Conservation (phyloP, 495 filamentous ascomycete genomes). For the Baudoinia panamericana region DNA sequence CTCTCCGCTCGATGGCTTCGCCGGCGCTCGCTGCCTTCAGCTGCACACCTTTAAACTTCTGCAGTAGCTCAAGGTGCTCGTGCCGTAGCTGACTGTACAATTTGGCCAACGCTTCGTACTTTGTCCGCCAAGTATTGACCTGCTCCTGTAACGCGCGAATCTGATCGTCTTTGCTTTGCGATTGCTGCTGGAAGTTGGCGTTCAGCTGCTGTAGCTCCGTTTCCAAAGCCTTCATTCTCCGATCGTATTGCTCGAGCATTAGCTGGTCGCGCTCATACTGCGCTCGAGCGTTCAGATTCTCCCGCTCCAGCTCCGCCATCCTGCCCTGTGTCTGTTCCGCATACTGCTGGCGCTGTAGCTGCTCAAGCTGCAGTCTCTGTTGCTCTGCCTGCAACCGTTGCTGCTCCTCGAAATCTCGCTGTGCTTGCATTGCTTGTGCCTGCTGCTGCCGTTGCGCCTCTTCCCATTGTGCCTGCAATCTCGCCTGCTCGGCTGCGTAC, state of each 20-base stretch:
- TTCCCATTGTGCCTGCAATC: constrained; percentile 70
- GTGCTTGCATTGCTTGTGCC: constrained; percentile 64
- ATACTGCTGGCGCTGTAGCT: constrained; percentile 72
- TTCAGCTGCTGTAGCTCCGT: constrained; percentile 72
- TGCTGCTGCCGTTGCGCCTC: constrained; percentile 67
- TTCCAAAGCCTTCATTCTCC: constrained; percentile 82
- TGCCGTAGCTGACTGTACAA: constrained; percentile 90
- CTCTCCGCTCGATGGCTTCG: constrained; percentile 86
- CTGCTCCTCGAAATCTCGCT: constrained; percentile 89
- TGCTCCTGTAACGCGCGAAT: constrained; percentile 86
- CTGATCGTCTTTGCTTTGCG: constrained; percentile 81
- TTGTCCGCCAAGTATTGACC: constrained; percentile 89
- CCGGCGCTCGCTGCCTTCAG: constrained; percentile 92
- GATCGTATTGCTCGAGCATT: constrained; percentile 93
- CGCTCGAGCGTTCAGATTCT: constrained; percentile 84
- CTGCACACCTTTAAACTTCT: constrained; percentile 91
- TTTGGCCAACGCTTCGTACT: constrained; percentile 93
- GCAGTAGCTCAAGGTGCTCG: constrained; percentile 86
- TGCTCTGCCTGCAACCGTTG: constrained; percentile 80
- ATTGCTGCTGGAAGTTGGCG: constrained; percentile 71
- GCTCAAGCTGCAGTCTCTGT: constrained; percentile 79
- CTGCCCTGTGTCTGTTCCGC: constrained; percentile 85
- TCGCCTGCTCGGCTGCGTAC: constrained; percentile 82
- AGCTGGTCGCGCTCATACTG: constrained; percentile 96
- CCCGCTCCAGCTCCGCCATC: constrained; percentile 82